phyloP scores from a whole-genome alignment of 495 filamentous ascomycete genomes.

The Aspergillus conjunctus region DNA sequence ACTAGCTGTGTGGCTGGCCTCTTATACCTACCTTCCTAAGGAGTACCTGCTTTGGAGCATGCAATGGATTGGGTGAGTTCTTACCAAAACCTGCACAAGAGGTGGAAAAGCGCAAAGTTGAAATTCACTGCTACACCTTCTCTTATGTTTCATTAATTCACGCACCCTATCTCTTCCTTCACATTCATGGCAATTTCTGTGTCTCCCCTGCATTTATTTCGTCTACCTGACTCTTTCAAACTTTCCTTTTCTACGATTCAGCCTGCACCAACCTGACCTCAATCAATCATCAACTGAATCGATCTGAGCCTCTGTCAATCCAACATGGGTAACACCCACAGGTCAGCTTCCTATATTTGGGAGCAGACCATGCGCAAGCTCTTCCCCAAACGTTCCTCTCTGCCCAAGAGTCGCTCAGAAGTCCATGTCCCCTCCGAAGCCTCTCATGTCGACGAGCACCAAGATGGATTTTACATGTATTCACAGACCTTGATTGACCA shows the following conservation, averaged over 20 bases:
- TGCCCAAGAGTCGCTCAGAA: conserved; percentile 1
- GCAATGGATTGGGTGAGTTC: not conserved
- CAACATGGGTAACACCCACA: conserved; percentile 17
- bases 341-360: conserved; percentile 25
- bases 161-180: not conserved
- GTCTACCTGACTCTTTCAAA: not conserved
- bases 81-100: not conserved
- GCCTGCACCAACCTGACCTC: conserved; percentile 1
- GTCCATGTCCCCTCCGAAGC: not conserved
- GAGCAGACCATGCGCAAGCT: conserved; percentile 21
- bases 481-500: conserved; percentile 27
- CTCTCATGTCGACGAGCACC: conserved; percentile 15
- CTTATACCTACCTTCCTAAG: too few relatives aligned
- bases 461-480: conserved; percentile 32
- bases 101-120: not conserved
- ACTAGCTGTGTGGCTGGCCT: too few relatives aligned
- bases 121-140: not conserved
- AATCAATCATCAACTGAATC: not conserved
- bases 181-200: not conserved
- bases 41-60: too few relatives aligned
- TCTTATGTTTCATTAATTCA: conserved; percentile 5
- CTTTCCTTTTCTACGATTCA: not conserved
- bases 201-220: not conserved
- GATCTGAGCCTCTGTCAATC: not conserved
- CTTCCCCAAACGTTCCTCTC: conserved; percentile 23